Conservation (phyloP, 805 yeast genomes). For the Barnettozyma populi region DNA sequence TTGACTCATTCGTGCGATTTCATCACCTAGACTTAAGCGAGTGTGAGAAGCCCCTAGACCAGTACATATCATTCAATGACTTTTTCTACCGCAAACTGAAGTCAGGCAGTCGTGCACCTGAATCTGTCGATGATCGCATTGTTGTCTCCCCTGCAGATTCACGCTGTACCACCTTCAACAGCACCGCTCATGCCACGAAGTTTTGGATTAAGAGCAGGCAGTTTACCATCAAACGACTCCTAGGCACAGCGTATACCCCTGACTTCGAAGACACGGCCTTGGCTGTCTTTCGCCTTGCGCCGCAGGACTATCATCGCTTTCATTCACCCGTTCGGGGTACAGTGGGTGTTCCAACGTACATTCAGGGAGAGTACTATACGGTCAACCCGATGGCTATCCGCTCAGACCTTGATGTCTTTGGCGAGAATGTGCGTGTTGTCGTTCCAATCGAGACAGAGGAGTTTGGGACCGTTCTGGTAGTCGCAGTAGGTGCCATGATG, state of each 20-base stretch:
- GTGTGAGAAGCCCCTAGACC: conserved; percentile 41
- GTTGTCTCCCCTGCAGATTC: conserved; percentile 68
- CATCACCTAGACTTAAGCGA: conserved; percentile 76
- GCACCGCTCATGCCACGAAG: conserved; percentile 55
- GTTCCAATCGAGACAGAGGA: conserved; percentile 68
- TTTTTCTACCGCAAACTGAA: conserved; percentile 79
- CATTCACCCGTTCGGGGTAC: conserved; percentile 82
- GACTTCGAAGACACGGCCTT: conserved; percentile 44
- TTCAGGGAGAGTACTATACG: conserved; percentile 90
- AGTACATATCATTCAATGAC: conserved; percentile 74
- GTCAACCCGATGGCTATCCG: conserved; percentile 97
- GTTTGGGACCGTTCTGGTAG: conserved; percentile 75
- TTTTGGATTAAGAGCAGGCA: conserved; percentile 88
- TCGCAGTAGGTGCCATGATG: conserved; percentile 98
- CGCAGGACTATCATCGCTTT: conserved; percentile 94
- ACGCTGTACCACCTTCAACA: conserved; percentile 65
- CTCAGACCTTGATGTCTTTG: conserved; percentile 82
- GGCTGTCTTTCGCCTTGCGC: conserved; percentile 85
- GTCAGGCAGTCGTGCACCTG: conserved; percentile 66
- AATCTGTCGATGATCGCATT: conserved; percentile 30
- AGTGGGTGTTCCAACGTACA: conserved; percentile 57
- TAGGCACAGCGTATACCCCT: conserved; percentile 38
- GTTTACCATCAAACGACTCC: conserved; percentile 61
- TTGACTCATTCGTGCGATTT: conserved; percentile 72
- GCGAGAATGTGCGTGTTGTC: conserved; percentile 79